These are phyloP conservation scores for Primulina tabacum DNA, from an alignment of 257 asterid genomes.

Conservation along the genomic window DNA sequence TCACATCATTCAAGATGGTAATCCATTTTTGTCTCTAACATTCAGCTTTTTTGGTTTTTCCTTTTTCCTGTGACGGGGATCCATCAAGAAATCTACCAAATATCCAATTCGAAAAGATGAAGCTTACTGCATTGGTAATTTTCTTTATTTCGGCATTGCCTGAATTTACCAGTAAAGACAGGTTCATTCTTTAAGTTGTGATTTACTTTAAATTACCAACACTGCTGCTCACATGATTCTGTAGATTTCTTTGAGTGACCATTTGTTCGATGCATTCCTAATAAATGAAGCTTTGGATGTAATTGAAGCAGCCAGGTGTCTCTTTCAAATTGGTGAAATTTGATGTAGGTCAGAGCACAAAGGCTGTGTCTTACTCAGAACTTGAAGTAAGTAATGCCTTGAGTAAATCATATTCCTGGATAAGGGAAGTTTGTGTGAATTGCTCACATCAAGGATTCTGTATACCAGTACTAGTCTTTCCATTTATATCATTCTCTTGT, in stretches of 20 bases:
- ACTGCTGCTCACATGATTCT: slow-evolving; percentile 25
- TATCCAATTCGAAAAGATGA: slow-evolving; percentile 47
- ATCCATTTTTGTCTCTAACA: not conserved
- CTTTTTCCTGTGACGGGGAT: slow-evolving; percentile 45
- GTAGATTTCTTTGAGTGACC: slow-evolving; percentile 92
- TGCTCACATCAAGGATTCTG: not conserved
- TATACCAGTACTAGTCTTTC: not conserved
- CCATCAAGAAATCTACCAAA: slow-evolving; percentile 33
- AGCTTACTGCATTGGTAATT: slow-evolving; percentile 67
- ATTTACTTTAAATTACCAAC: slow-evolving; percentile 12
- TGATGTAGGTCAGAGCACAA: slow-evolving; percentile 83
- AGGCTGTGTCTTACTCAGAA: slow-evolving; percentile 75
- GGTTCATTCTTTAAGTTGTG: not conserved
- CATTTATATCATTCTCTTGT: not conserved
- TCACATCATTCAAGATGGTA: not conserved
- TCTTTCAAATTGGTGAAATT: slow-evolving; percentile 92
- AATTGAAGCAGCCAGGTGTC: slow-evolving; percentile 93
- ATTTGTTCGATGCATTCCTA: slow-evolving; percentile 84
- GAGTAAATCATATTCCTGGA: not conserved
- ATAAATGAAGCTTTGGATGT: slow-evolving; percentile 92
- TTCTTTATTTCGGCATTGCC: slow-evolving; percentile 13
- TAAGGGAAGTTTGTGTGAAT: slow-evolving; percentile 6
- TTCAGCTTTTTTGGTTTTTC: not conserved
- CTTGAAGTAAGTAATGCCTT: slow-evolving; percentile 57
- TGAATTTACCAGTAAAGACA: not conserved